Conservation (phyloP, 2,329 filamentous ascomycete genomes). For the Cercospora citrullina region DNA sequence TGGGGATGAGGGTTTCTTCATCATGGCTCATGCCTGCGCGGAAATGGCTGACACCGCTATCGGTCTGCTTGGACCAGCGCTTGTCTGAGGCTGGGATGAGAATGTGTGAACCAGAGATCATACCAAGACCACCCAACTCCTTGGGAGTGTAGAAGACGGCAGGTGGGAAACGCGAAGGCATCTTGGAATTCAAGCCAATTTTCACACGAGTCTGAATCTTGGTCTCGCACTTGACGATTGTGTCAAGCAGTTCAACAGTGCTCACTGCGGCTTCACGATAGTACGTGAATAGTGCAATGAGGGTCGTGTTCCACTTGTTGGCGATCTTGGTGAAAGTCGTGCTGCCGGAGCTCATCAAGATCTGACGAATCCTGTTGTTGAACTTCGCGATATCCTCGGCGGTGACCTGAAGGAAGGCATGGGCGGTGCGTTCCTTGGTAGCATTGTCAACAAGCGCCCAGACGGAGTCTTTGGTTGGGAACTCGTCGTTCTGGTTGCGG, state of each 20-base stretch:
- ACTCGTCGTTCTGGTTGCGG: constrained; percentile 92
- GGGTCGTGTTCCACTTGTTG: constrained; percentile 98
- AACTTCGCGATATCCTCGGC: constrained; percentile 98
- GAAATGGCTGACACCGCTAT: constrained; percentile 95
- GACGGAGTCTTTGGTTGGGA: constrained; percentile 94
- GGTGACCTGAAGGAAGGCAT: constrained; percentile 95
- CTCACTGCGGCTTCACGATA: constrained; percentile 97
- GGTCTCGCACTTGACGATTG: constrained; percentile 98
- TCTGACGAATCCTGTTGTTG: constrained; percentile 97
- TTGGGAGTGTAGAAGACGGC: constrained; percentile 99
- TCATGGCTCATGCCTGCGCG: constrained; percentile 97
- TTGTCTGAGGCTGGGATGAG: constrained; percentile 97
- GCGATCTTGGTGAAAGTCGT: constrained; percentile 99
- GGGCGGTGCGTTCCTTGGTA: constrained; percentile 93
- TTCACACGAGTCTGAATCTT: constrained; percentile 99
- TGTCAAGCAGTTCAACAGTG: constrained; percentile 89
- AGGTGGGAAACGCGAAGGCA: constrained; percentile 97
- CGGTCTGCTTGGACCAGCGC: constrained; percentile 97
- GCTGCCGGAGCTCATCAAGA: constrained; percentile 98
- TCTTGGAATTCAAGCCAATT: constrained; percentile 98
- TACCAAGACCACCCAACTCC: constrained; percentile 92
- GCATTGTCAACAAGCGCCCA: constrained; percentile 97
- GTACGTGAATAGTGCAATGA: constrained; percentile 97
- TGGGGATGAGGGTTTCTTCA: constrained; percentile 95
- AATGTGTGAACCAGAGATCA: constrained; percentile 99